Evolutionary conservation across 2,329 filamentous ascomycete genomes (phyloP).

Genomic region (Blastomyces parvus): DNA sequence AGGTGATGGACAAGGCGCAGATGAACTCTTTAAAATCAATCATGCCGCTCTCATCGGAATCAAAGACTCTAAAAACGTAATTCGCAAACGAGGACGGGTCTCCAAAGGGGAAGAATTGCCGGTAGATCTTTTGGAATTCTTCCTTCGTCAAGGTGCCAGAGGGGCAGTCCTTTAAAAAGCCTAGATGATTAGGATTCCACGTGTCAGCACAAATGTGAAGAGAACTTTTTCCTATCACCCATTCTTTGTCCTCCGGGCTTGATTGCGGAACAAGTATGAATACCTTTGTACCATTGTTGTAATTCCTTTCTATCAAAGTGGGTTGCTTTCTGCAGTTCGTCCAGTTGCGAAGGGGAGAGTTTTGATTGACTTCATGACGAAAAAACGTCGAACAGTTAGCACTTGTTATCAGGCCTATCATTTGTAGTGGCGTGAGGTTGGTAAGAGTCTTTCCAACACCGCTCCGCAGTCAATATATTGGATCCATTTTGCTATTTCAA

Average conservation of each 20-base stretch:
- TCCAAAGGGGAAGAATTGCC: slow-evolving; percentile 98
- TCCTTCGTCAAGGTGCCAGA: slow-evolving; percentile 94
- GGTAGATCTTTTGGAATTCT: slow-evolving; percentile 99
- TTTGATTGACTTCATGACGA: slow-evolving; percentile 78
- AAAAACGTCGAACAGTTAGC: slow-evolving; percentile 15
- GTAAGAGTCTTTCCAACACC: neutral
- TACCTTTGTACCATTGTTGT: slow-evolving; percentile 99
- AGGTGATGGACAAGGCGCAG: slow-evolving; percentile 92
- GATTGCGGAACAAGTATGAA: slow-evolving; percentile 22
- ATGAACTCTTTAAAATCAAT: slow-evolving; percentile 99
- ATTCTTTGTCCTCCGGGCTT: neutral
- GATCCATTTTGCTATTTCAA: neutral
- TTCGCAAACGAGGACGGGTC: slow-evolving; percentile 96
- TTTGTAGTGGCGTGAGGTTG: neutral
- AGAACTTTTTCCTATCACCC: neutral
- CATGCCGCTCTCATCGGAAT: slow-evolving; percentile 90
- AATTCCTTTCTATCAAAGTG: slow-evolving; percentile 99
- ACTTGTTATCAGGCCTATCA: neutral
- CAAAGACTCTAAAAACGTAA: slow-evolving; percentile 99
- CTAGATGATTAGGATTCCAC: slow-evolving; percentile 38
- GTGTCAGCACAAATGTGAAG: neutral
- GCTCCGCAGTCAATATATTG: neutral
- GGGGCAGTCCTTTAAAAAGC: slow-evolving; percentile 96
- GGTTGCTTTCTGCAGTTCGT: slow-evolving; percentile 89
- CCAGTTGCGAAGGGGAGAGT: slow-evolving; percentile 90